Evolutionary conservation across 2,329 filamentous ascomycete genomes (phyloP).

Genomic region (Orbilia oligospora): DNA sequence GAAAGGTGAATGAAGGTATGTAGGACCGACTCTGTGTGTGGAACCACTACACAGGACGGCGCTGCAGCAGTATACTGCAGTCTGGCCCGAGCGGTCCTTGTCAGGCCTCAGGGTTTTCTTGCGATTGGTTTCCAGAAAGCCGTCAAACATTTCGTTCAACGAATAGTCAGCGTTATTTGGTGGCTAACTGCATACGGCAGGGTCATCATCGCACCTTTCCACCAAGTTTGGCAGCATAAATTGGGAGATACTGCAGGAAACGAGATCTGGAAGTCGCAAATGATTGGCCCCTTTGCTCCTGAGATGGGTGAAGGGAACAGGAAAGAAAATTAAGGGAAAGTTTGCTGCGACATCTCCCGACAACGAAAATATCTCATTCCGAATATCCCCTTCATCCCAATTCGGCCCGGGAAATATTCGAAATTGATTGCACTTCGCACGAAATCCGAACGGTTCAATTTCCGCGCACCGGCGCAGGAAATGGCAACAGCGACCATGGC

Average conservation of each 20-base stretch:
- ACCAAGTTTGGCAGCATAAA: constrained; percentile 12
- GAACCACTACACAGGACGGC: no score
- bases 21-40: no score
- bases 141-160: not conserved
- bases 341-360: constrained; percentile 42
- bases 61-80: no score
- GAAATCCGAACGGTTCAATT: constrained; percentile 48
- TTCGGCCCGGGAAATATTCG: constrained; percentile 50
- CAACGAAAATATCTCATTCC: constrained; percentile 60
- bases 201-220: constrained; percentile 20
- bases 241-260: constrained; percentile 39
- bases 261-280: constrained; percentile 44
- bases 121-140: constrained; percentile 31
- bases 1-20: no score
- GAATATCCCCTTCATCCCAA: constrained; percentile 47
- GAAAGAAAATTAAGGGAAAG: constrained; percentile 19
- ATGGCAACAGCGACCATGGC: constrained; percentile 10
- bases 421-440: constrained; percentile 36
- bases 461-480: constrained; percentile 27
- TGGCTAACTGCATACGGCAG: constrained; percentile 36
- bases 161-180: constrained; percentile 11
- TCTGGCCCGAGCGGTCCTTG: constrained; percentile 30
- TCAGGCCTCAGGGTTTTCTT: constrained; percentile 16
- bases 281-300: constrained; percentile 39
- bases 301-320: constrained; percentile 30